Base-by-base conservation (phyloP, 2,329 filamentous ascomycete species). In the Zymoseptoria pseudotritici region DNA sequence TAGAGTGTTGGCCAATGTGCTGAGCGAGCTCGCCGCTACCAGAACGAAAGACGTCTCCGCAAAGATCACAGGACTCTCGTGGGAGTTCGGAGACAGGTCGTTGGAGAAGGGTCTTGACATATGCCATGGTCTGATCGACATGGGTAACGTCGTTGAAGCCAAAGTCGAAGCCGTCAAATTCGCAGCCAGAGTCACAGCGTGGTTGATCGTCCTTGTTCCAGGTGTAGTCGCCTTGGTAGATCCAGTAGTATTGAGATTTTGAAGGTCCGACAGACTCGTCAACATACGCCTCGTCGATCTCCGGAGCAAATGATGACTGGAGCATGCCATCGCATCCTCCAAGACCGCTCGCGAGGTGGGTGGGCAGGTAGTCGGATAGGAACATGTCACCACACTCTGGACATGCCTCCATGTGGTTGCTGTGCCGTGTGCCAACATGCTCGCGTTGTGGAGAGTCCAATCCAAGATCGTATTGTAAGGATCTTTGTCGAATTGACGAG, bases 241-340 rank as follows among this genome's bases (percentile, higher is more conserved):
- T 64, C 65, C 65, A 67, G 55, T 63, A 67, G 11, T 58, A 61
- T 42, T 66, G 63, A 4, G 65, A 67, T 4, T 56, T 50, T 8
- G 60, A 61, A 21, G 59, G 57, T 2, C 56, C 46, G n/a, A 56
- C 36, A 17, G 36, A 29, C 24, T 50, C 29, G 26, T 22, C 36
- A 17, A 49, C 20, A 29, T 63, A 58, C 3, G 55, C 50, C 17
- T 60, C 53, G 9, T 63, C 60, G 21, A 65, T 59, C 31, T 61
- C 54, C 7, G 63, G 63, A 29, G 53, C 56, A 50, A 52, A 53
- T 1, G 63, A 50, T 19, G 58, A 54, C 26, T 63, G 65, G 11
- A 64, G 54, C 56, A 63, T 64, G 42, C 65, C 60, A 50, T 65
- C 65, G 55, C 65, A 66, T 7, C 65, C 65, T 21, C 63, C 61